Base-by-base conservation (phyloP, 257 asterid genomes). In the Nicotiana tomentosiformis region DNA sequence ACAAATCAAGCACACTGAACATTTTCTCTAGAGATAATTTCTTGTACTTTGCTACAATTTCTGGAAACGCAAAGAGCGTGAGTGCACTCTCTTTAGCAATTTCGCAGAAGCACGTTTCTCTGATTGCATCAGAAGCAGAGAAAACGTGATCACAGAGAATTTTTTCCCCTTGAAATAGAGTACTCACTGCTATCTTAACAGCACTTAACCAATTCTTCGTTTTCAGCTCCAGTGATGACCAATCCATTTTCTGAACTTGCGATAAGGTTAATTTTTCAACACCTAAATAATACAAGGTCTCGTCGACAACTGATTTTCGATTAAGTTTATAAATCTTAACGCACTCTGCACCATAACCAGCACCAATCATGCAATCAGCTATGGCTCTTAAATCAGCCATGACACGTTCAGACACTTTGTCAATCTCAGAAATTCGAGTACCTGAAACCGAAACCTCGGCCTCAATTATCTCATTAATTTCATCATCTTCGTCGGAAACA, bases 321-420 rank as follows among this genome's bases (percentile, higher is more conserved):
- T 88, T 83, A 43, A 92, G 85, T 53, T 87, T 89, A 86, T 95
- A 95, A 26, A 95, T 87, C 7, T 62, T 81, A 0, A 90, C 88
- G 55, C 97, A 94, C 67, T 94, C 98, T 78, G 86, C 93, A 1
- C 87, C 94, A 20, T 94, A 92, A 0, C 98, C 97, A 29, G 91
- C 86, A 0, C 89, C 84, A 57, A 92, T 91, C 98, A 94, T 93
- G 78, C 93, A 89, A 32, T 91, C 93, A 0, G 99, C 98, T 4
- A 95, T 93, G 12, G 72, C 85, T 86, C 83, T 89, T 83, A 95
- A 84, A 85, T 89, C 92, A 68, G 84, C 85, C 89, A 90, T 82
- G 1, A 89, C 93, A 29, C 83, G 16, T 64, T 87, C 93, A 17
- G 87, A 56, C 10, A 78, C 57, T 4, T 32, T 76, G 15, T 51